A percentile compares a stretch with the other conserved stretches of the same genome.
Conservation (phyloP, 495 filamentous ascomycete species). For the Aspergillus carlsbadensis region DNA sequence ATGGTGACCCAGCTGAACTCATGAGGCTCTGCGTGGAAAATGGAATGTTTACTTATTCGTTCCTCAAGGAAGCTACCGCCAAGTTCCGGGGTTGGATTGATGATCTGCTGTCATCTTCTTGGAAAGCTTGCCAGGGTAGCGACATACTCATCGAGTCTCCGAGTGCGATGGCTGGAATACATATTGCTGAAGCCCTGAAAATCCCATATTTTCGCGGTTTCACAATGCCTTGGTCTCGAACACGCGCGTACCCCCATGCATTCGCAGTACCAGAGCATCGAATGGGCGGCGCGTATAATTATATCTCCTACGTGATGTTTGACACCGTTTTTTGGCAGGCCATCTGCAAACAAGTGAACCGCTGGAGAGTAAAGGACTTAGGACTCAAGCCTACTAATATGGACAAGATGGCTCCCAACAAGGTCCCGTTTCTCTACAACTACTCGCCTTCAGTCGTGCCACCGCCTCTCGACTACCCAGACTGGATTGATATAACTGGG, state of each 20-base stretch:
- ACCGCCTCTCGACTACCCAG: slow-evolving; percentile 91
- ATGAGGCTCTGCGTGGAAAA: slow-evolving; percentile 97
- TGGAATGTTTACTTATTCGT: slow-evolving; percentile 94
- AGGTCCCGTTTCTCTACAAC: slow-evolving; percentile 96
- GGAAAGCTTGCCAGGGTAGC: slow-evolving; percentile 78
- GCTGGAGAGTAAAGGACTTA: slow-evolving; percentile 81
- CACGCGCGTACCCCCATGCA: slow-evolving; percentile 92
- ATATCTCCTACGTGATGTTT: slow-evolving; percentile 94
- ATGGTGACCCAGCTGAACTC: slow-evolving; percentile 88
- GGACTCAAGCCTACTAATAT: slow-evolving; percentile 76
- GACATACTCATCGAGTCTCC: slow-evolving; percentile 94
- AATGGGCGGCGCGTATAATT: slow-evolving; percentile 93
- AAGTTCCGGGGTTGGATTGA: slow-evolving; percentile 97
- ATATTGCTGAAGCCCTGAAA: slow-evolving; percentile 92
- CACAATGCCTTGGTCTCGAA: slow-evolving; percentile 98
- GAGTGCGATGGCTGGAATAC: slow-evolving; percentile 96
- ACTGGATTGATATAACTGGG: slow-evolving; percentile 95
- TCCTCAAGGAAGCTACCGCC: slow-evolving; percentile 78
- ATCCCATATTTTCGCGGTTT: slow-evolving; percentile 98
- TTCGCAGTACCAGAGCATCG: slow-evolving; percentile 93
- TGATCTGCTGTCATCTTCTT: slow-evolving; percentile 79
- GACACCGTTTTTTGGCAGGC: slow-evolving; percentile 97
- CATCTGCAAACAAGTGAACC: slow-evolving; percentile 87
- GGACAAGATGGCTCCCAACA: slow-evolving; percentile 92
- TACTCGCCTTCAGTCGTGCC: slow-evolving; percentile 90